These are phyloP conservation scores for Dictyostelium capitatum DNA, from an alignment of 78 protist species.

Conservation along the genomic window DNA sequence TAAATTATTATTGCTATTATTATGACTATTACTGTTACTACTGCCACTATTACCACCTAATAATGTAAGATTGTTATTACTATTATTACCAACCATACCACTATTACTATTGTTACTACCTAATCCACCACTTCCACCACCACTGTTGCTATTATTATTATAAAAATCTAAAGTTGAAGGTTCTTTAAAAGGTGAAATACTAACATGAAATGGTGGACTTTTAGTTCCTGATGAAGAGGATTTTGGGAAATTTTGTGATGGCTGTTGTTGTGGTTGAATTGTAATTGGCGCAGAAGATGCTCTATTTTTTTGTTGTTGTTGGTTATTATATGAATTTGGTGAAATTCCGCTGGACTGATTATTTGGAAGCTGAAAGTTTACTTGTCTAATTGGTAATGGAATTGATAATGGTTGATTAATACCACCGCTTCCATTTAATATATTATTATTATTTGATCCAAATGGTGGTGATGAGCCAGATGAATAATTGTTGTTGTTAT, in stretches of 20 bases:
- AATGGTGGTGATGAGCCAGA: conserved; percentile 26
- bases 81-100: conserved; percentile 2
- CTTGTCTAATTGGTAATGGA: conserved; percentile 14
- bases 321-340: neutral
- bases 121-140: conserved; percentile 21
- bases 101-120: conserved; percentile 1
- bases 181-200: conserved; percentile 40
- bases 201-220: conserved; percentile 47
- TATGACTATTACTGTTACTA: neutral
- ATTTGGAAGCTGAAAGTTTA: neutral
- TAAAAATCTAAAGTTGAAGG: conserved; percentile 14
- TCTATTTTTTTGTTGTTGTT: conserved; percentile 23
- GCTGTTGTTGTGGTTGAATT: neutral
- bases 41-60: neutral
- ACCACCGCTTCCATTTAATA: neutral
- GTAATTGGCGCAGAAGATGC: conserved; percentile 30
- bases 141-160: neutral
- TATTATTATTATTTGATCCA: conserved; percentile 3
- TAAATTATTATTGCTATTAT: neutral
- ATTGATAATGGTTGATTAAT: neutral
- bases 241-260: neutral
- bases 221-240: neutral
- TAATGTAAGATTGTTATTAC: neutral
- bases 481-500: neutral
- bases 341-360: neutral